Base-by-base conservation (phyloP, 1,284 basidiomycete genomes). In the Ganoderma sp. region DNA sequence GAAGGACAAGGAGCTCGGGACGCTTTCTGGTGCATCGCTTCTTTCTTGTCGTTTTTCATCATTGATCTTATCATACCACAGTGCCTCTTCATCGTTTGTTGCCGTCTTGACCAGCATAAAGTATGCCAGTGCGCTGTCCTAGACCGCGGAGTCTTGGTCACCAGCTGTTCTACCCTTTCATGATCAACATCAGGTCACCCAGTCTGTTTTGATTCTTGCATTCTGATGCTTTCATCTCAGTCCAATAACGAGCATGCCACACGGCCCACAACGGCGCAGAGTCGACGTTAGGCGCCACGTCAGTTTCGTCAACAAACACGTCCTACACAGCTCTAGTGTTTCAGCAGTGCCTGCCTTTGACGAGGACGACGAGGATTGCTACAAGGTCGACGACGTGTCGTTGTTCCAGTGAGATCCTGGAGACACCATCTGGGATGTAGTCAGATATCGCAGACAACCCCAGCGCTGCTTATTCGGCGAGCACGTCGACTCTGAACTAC, bases 261-360 rank as follows among this genome's bases (percentile, higher is more conserved):
- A 37, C 9, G 37, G 37, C 10, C 37, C 3, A 99, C 86, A 99
- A 99, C 79, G 98, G 98, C 19, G 90, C 96, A 0, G 93, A 0
- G 96, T 97, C 0, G 96, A 99, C 77, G 90, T 94, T 0, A 97
- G 96, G 1, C 96, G 98, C 80, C 98, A 97, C 78, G 96, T 97
- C 48, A 93, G 90, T 0, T 98, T 93, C 83, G 94, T 91, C 60
- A 93, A 92, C 83, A 92, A 90, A 83, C 87, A 83, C 70, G 87
- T 86, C 14, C 87, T 92, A 80, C 85, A 88, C 66, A 50, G 63
- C n/a, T 41, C 67, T 50, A 57, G 54, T 5, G 42, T 22, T 22
- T 9, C 48, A 7, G 22, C 52, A 59, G 66, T 75, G 60, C 64
- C 71, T 37, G 70, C 69, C 56, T 69, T 78, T 61, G 78, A 81